These are phyloP conservation scores for Lanmaoa pseudosensibilis DNA, from an alignment of 768 basidiomycete genomes.

Conservation along the genomic window DNA sequence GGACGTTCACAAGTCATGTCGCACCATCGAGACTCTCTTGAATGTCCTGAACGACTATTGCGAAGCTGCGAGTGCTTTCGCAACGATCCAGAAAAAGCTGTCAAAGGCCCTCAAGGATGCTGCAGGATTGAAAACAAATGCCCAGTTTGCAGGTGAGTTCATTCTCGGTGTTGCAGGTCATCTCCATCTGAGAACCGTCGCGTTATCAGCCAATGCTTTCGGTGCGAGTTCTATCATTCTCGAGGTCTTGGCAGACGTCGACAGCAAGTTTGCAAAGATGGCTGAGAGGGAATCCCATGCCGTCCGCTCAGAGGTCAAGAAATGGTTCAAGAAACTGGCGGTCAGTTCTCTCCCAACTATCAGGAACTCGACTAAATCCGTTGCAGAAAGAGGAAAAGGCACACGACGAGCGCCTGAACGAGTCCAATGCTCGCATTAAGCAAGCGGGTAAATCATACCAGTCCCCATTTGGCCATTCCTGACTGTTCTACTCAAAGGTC, in stretches of 20 bases:
- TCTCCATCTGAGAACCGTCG: not conserved
- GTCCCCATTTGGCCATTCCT: not conserved
- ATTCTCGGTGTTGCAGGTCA: not conserved
- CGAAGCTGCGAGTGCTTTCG: slow-evolving; percentile 63
- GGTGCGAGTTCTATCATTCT: slow-evolving; percentile 63
- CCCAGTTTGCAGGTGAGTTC: slow-evolving; percentile 60
- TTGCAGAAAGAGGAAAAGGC: slow-evolving; percentile 75
- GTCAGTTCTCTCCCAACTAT: slow-evolving; percentile 41
- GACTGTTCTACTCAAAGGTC: slow-evolving; percentile 43
- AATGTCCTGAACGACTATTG: slow-evolving; percentile 71
- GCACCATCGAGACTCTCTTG: slow-evolving; percentile 67
- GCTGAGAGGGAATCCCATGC: slow-evolving; percentile 70
- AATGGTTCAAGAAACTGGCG: slow-evolving; percentile 83
- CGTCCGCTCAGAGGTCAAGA: slow-evolving; percentile 69
- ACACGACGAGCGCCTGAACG: slow-evolving; percentile 69
- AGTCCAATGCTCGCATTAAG: slow-evolving; percentile 71
- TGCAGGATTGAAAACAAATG: slow-evolving; percentile 57
- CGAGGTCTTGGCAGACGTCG: slow-evolving; percentile 68
- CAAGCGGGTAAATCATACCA: slow-evolving; percentile 54
- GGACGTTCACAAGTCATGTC: slow-evolving; percentile 82
- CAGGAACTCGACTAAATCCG: not conserved
- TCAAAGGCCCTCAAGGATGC: slow-evolving; percentile 69
- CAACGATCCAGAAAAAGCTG: slow-evolving; percentile 70
- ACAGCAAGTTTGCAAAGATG: slow-evolving; percentile 71
- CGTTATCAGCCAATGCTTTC: slow-evolving; percentile 62